phyloP scores from a whole-genome alignment of 495 filamentous ascomycete species.

The Xylaria venustula region DNA sequence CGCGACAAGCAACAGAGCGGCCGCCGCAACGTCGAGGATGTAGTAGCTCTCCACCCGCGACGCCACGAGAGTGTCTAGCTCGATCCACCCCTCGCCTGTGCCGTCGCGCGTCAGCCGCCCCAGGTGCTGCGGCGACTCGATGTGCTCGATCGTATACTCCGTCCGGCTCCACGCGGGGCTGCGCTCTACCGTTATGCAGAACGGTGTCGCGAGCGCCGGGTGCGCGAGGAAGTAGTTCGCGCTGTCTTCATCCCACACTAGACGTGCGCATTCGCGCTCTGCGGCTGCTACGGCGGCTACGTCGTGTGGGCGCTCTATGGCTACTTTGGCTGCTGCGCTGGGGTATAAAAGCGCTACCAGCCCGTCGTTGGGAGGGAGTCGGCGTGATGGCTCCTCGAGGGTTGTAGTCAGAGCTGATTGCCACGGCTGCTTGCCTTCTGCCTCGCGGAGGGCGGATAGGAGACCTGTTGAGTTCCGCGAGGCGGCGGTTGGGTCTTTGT shows the following conservation, averaged over 20 bases:
- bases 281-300: constrained; percentile 62
- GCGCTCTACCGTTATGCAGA: constrained; percentile 51
- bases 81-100: constrained; percentile 50
- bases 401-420: constrained; percentile 58
- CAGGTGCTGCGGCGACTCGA: constrained; percentile 52
- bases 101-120: constrained; percentile 52
- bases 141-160: constrained; percentile 64
- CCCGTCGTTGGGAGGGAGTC: constrained; percentile 62
- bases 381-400: constrained; percentile 57
- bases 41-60: constrained; percentile 60
- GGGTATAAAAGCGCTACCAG: constrained; percentile 75
- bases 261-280: constrained; percentile 67
- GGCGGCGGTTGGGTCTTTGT: constrained; percentile 18
- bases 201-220: constrained; percentile 61
- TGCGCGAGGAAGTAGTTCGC: constrained; percentile 69
- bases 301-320: constrained; percentile 63
- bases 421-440: constrained; percentile 40
- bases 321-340: constrained; percentile 65
- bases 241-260: constrained; percentile 66
- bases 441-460: constrained; percentile 41
- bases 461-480: constrained; percentile 23
- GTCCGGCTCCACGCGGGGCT: constrained; percentile 52
- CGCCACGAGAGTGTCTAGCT: constrained; percentile 52
- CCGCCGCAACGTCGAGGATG: constrained; percentile 70
- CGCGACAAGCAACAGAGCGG: constrained; percentile 68